phyloP scores from a whole-genome alignment of 805 yeast species.

The Jamesozyma hellenica region DNA sequence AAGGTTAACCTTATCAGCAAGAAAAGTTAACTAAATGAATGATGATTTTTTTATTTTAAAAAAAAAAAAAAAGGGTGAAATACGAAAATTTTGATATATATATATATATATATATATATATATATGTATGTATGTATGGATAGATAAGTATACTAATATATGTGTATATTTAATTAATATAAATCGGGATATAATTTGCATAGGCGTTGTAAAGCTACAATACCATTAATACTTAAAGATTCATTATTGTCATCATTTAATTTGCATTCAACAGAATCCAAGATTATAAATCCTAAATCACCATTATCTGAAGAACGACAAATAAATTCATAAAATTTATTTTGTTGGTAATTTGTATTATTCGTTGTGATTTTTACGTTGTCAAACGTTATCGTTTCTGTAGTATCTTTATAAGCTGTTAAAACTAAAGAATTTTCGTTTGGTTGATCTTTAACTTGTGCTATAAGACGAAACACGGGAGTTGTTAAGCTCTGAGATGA shows the following conservation, averaged over 20 bases:
- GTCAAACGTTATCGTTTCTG: constrained; percentile 22
- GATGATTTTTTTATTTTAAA: background rate
- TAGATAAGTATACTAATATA: background rate
- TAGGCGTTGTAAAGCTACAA: constrained; percentile 26
- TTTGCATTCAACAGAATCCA: constrained; percentile 26
- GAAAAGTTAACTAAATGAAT: constrained; percentile 16
- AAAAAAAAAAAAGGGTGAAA: background rate
- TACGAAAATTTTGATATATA: constrained; percentile 1
- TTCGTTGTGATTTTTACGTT: constrained; percentile 20
- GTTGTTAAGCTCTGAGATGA: constrained; percentile 9
- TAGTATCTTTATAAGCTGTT: constrained; percentile 20
- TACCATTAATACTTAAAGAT: constrained; percentile 24
- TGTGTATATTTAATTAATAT: constrained; percentile 8
- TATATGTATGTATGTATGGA: background rate
- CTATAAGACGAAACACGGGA: constrained; percentile 27
- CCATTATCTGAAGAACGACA: constrained; percentile 28
- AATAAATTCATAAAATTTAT: constrained; percentile 30
- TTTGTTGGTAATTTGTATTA: constrained; percentile 18
- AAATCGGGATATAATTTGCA: constrained; percentile 25
- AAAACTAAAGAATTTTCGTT: constrained; percentile 20
- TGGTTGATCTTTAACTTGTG: constrained; percentile 26
- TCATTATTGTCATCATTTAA: constrained; percentile 19
- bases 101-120: background rate
- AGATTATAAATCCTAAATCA: constrained; percentile 26
- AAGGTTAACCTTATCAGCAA: constrained; percentile 31